Evolutionary conservation across 1,284 basidiomycete genomes (phyloP).

Genomic region (Termitomyces sp.): DNA sequence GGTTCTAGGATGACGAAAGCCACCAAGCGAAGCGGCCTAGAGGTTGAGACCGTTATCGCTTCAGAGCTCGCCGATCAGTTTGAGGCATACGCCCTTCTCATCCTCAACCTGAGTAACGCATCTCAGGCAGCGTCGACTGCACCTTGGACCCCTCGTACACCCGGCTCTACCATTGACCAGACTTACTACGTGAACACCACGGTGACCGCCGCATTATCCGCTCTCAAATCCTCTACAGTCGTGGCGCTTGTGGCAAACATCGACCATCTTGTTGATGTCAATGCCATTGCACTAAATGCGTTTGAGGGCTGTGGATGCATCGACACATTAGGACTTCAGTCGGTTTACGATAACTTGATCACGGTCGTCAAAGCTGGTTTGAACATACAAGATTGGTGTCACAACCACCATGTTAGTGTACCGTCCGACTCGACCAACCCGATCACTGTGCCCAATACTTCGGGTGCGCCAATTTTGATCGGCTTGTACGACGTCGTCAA

Average conservation of each 20-base stretch:
- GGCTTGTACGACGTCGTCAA: slow-evolving; percentile 12
- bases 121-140: slow-evolving; percentile 2
- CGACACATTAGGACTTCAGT: slow-evolving; percentile 6
- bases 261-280: slow-evolving; percentile 11
- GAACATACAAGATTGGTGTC: slow-evolving; percentile 13
- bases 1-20: slow-evolving; percentile 18
- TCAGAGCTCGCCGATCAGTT: slow-evolving; percentile 7
- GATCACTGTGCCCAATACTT: slow-evolving; percentile 5
- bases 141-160: neutral
- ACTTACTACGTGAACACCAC: slow-evolving; percentile 8
- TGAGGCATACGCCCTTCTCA: slow-evolving; percentile 6
- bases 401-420: slow-evolving; percentile 6
- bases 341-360: slow-evolving; percentile 7
- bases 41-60: slow-evolving; percentile 14
- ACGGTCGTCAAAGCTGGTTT: slow-evolving; percentile 11
- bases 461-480: slow-evolving; percentile 5
- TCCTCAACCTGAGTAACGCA: slow-evolving; percentile 7
- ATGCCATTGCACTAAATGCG: slow-evolving; percentile 6
- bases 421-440: neutral
- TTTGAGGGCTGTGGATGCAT: slow-evolving; percentile 11
- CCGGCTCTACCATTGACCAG: slow-evolving; percentile 6
- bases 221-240: slow-evolving; percentile 14
- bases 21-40: slow-evolving; percentile 11
- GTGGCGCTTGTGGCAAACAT: slow-evolving; percentile 8
- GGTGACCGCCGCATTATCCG: slow-evolving; percentile 5